phyloP scores from a whole-genome alignment of 805 yeast genomes.

The Monosporozyma solicola region DNA sequence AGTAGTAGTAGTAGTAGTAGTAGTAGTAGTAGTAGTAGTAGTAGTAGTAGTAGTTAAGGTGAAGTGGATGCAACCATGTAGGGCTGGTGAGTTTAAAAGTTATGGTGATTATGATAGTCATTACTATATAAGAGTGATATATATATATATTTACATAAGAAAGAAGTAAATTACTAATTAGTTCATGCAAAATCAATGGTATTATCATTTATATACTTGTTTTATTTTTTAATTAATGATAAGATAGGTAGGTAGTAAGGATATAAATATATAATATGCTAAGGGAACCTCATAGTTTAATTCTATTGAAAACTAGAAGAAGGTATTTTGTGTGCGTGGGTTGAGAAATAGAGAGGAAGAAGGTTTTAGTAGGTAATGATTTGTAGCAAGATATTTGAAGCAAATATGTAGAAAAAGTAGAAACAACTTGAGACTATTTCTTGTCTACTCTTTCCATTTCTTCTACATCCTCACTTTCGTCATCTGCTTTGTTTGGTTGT shows the following conservation, averaged over 20 bases:
- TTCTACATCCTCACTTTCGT: constrained; percentile 29
- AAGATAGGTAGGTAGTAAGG: neutral
- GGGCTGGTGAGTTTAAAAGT: neutral
- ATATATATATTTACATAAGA: neutral
- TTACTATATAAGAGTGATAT: neutral
- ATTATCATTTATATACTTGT: neutral
- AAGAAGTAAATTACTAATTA: neutral
- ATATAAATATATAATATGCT: neutral
- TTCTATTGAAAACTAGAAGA: neutral
- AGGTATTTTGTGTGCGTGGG: neutral
- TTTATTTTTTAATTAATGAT: neutral
- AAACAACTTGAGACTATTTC: constrained; percentile 4
- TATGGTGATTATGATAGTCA: too few relatives aligned
- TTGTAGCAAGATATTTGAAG: neutral
- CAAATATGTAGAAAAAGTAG: neutral
- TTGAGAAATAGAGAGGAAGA: neutral
- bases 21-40: too few relatives aligned
- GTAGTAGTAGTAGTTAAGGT: too few relatives aligned
- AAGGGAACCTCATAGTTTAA: neutral
- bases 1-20: neutral
- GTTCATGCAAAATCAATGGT: neutral
- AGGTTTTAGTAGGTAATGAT: neutral
- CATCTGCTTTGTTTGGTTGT: constrained; percentile 26
- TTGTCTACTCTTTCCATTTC: constrained; percentile 22
- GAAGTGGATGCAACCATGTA: neutral